Base-by-base conservation (phyloP, 805 yeast genomes). In the Schwanniomyces sp. region DNA sequence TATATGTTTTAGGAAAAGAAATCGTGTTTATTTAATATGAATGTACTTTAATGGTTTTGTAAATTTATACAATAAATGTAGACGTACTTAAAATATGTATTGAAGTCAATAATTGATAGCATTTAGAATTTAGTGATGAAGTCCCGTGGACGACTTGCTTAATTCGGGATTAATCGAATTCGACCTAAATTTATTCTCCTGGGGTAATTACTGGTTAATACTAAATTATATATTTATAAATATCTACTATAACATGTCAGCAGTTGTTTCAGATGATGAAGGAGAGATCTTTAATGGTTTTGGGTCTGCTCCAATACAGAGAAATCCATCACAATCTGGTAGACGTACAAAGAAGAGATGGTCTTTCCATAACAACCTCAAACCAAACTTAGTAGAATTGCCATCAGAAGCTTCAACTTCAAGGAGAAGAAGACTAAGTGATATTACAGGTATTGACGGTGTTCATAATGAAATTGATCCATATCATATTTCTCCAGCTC, bases 401-500 rank as follows among this genome's bases (percentile, higher is more conserved):
- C 69, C 71, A 2, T 52, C 61, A 21, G 63, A 54, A 44, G 61
- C 58, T 5, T 49, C 63, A 30, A 51, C 56, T 32, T 59, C 64
- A 11, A 54, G 58, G 41, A 50, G 78, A 44, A 50, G 78, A 45
- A 54, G 78, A 48, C 58, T 70, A 40, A 70, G 75, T 48, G 78
- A 73, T 48, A 64, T 69, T 32, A 65, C 72, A 9, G 70, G 72
- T 4, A 59, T 63, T 40, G 78, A 73, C 50, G 89, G 85, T 41
- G 89, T 89, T 29, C 96, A 90, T 60, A 77, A 78, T 34, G 72
- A 75, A 30, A 72, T 83, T 16, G 78, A 81, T 34, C 79, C 84
- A 21, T 76, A 78, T 52, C 85, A 85, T 58, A 80, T 88, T 14
- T 85, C 94, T 2, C 97, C 97, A 1, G 97, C 96, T 0, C 99